Percentiles rank a stretch among this genome's conserved stretches.
Conservation (phyloP, 1,284 basidiomycete species). For the Rhodotorula sp. region DNA sequence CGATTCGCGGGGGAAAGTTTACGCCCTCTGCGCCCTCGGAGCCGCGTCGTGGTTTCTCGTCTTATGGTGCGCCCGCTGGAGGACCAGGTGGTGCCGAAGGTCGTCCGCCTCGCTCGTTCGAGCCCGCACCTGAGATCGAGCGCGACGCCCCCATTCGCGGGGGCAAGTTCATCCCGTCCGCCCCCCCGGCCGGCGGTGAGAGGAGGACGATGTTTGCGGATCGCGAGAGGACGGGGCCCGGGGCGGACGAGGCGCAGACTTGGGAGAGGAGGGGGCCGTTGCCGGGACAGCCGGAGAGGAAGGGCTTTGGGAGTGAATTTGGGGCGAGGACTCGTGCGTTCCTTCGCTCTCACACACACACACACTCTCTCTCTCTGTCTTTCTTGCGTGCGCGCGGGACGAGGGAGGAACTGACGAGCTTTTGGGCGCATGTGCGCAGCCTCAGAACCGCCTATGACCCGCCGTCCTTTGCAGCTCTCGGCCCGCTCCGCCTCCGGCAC, state of each 20-base stretch:
- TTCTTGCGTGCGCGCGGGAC: no score
- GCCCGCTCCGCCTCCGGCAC: constrained; percentile 52
- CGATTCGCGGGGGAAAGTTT: constrained; percentile 53
- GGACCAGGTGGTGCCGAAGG: constrained; percentile 34
- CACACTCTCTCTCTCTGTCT: neutral
- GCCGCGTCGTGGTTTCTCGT: constrained; percentile 5
- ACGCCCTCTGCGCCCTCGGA: constrained; percentile 46
- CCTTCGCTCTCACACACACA: neutral
- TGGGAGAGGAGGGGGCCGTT: constrained; percentile 32
- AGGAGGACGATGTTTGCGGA: constrained; percentile 16
- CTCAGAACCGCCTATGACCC: constrained; percentile 16
- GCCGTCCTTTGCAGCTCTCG: constrained; percentile 35
- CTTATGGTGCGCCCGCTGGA: neutral
- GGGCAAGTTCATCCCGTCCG: constrained; percentile 51
- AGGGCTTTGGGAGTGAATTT: constrained; percentile 15
- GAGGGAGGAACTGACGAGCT: neutral
- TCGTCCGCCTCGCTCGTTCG: constrained; percentile 18
- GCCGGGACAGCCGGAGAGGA: neutral
- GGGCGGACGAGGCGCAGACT: constrained; percentile 24
- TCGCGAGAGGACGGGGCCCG: constrained; percentile 15
- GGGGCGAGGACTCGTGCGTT: constrained; percentile 18
- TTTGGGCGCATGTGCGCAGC: neutral
- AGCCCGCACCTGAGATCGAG: constrained; percentile 42
- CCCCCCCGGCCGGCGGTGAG: constrained; percentile 17
- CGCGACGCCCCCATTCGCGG: constrained; percentile 53